phyloP scores from a whole-genome alignment of 2,329 filamentous ascomycete genomes.

The Lasiodiplodia citricola region DNA sequence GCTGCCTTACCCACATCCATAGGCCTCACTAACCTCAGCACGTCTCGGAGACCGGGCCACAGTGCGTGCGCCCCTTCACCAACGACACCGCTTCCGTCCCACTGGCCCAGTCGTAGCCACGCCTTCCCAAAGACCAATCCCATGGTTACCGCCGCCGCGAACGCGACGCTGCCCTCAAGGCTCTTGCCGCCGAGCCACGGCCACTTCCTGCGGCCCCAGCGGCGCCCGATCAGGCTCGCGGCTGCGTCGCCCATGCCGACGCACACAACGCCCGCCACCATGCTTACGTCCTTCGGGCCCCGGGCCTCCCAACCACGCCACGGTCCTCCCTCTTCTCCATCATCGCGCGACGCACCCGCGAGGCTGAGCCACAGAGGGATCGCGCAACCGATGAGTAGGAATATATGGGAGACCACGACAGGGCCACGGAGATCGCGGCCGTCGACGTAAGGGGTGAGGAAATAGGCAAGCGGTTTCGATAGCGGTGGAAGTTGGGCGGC shows the following conservation, averaged over 20 bases:
- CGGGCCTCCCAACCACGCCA: conserved; percentile 76
- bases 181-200: conserved; percentile 97
- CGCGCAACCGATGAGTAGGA: conserved; percentile 91
- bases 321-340: conserved; percentile 56
- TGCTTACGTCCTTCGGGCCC: conserved; percentile 73
- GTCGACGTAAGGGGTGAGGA: conserved; percentile 92
- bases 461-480: conserved; percentile 81
- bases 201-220: conserved; percentile 90
- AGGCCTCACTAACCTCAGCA: conserved; percentile 37
- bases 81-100: conserved; percentile 49
- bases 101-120: conserved; percentile 80
- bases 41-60: conserved; percentile 30
- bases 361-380: conserved; percentile 92
- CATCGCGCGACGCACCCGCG: conserved; percentile 66
- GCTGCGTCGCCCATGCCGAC: conserved; percentile 95
- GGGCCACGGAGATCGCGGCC: conserved; percentile 90
- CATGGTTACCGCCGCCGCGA: conserved; percentile 76
- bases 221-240: conserved; percentile 84
- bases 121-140: conserved; percentile 72
- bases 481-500: conserved; percentile 91
- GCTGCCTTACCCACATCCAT: conserved; percentile 60
- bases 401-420: conserved; percentile 95
- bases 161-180: conserved; percentile 83
- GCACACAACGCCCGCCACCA: conserved; percentile 91
- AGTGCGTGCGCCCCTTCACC: conserved; percentile 49